These are phyloP conservation scores for Syzygium malaccense DNA, from an alignment of 441 rosid species.

Conservation along the genomic window DNA sequence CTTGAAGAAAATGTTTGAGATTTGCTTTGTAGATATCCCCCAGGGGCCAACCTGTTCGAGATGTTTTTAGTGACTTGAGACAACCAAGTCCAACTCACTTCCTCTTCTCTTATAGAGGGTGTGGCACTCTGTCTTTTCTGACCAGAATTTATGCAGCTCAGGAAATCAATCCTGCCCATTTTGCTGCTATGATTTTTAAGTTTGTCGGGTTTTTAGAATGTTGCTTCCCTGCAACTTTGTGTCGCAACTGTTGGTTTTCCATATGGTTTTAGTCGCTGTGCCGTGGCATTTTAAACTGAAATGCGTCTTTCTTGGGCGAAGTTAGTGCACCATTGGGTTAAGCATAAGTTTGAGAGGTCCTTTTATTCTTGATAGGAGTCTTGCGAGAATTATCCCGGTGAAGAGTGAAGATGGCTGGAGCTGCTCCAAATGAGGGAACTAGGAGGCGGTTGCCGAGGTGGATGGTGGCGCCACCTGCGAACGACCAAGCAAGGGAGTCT, in stretches of 20 bases:
- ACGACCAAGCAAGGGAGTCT: background rate
- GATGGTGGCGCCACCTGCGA: conserved; percentile 6
- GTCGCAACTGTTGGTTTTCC: background rate
- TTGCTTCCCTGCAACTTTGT: background rate
- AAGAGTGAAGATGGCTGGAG: background rate
- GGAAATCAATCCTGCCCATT: background rate
- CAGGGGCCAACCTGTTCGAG: background rate
- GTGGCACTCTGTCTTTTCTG: background rate
- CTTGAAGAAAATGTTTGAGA: background rate
- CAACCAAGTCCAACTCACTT: background rate
- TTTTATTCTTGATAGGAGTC: background rate
- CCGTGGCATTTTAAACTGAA: background rate
- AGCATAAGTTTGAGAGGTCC: background rate
- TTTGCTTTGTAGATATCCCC: background rate
- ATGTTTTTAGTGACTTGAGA: background rate
- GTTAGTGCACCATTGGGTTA: background rate
- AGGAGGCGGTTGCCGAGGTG: conserved; percentile 28
- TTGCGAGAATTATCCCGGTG: background rate
- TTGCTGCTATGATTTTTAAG: background rate
- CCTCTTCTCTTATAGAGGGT: background rate
- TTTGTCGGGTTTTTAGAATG: background rate
- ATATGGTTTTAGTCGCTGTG: background rate
- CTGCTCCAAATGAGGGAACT: conserved; percentile 1
- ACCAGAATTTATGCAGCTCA: background rate
- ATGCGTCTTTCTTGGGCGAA: background rate